Evolutionary conservation across 2,329 filamentous ascomycete species (phyloP).

Genomic region (Malbranchea zuffiana): DNA sequence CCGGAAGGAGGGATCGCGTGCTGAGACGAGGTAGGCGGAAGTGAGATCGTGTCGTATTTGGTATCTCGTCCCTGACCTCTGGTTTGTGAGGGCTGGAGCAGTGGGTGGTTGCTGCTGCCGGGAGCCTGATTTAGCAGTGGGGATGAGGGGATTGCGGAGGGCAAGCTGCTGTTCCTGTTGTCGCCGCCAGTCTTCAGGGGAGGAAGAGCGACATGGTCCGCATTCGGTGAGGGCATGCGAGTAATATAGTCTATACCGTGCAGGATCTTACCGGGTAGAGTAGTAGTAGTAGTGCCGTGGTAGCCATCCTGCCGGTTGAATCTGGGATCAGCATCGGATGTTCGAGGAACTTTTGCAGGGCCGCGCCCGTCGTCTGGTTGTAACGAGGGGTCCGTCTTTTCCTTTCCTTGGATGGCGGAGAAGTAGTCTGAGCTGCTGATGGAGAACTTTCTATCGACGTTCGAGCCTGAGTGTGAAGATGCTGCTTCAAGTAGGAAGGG

Average conservation of each 20-base stretch:
- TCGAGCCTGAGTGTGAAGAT: background rate
- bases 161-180: no score
- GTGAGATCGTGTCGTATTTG: no score
- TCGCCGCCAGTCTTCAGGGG: conserved; percentile 11
- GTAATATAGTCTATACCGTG: conserved; percentile 16
- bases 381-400: background rate
- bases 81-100: background rate
- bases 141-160: background rate
- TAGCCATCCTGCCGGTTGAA: background rate
- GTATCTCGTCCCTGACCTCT: background rate
- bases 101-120: conserved; percentile 1
- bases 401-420: background rate
- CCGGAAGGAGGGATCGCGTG: no score
- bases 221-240: conserved; percentile 11
- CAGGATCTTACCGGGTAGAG: no score
- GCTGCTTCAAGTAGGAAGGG: background rate
- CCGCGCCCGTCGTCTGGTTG: conserved; percentile 2
- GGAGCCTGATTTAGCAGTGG: background rate
- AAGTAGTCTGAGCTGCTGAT: background rate
- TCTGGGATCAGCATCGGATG: background rate
- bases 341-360: background rate
- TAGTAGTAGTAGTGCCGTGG: no score
- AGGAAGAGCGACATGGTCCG: conserved; percentile 13
- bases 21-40: no score
- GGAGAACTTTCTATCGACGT: background rate